Evolutionary conservation across 2,329 filamentous ascomycete species (phyloP), one percentile per base, ranked within the genome.

Genomic region (Aureobasidium uvarum): DNA sequence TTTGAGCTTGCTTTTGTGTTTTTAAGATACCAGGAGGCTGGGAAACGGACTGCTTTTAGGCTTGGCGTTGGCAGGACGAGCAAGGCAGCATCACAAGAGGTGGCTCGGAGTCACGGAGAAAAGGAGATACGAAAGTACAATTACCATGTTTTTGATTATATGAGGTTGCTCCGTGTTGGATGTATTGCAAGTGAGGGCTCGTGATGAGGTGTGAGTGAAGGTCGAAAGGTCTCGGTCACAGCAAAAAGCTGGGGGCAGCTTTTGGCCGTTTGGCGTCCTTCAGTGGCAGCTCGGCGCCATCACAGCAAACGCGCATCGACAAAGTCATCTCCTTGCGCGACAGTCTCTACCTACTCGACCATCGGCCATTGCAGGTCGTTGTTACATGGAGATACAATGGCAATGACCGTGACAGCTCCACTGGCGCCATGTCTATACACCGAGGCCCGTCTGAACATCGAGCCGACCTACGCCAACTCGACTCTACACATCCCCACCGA

Each of bases 361-460:
- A 46, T 18, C 41, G 13, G 5, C 43, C 41, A 33, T n/a, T 16
- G 45, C 45, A 62, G 38, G 31, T 50, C 58, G 31, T 31, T 10
- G 10, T 39, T 62, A 41, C 45, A 62, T 62, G 58, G 31, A 38
- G 31, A 62, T 45, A 62, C 58, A 62, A 62, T 62, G 58, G 45
- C 58, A 18, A n/a, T 62, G 58, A 62, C 58, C 20, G 91, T 91
- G 89, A 85, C 84, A 73, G 81, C 82, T 72, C 77, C 81, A 74
- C 83, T 84, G 73, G 83, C 85, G 70, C 83, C 84, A 69, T 88
- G 85, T 78, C 82, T 91, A 78, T 95, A 90, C 83, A 93, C 92
- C 81, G 92, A 96, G 84, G 92, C 90, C 76, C 88, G 90, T 76
- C 81, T 96, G 77, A 91, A 91, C 77, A 84, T 95, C 72, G 90